A percentile compares a stretch with the other conserved stretches of the same genome.
Evolutionary conservation across 169 alveolate genomes (phyloP).

Genomic region (Plasmodium gonderi): DNA sequence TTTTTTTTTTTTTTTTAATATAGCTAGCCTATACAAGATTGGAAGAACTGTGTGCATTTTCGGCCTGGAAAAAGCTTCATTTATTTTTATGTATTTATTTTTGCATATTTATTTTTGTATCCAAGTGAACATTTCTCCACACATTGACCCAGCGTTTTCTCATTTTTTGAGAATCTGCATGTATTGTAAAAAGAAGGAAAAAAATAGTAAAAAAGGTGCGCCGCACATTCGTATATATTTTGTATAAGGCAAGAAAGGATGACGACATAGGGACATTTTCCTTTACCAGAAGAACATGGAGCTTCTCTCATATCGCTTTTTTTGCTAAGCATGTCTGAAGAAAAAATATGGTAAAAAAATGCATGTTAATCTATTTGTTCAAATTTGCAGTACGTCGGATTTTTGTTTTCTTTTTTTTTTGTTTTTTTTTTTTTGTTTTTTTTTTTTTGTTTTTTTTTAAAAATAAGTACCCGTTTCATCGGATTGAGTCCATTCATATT

Average conservation of each 20-base stretch:
- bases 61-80: neutral
- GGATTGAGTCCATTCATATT: neutral
- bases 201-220: too few species aligned
- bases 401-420: too few species aligned
- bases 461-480: neutral
- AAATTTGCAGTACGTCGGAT: neutral
- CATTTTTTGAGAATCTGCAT: neutral
- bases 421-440: too few species aligned
- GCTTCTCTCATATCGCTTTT: neutral
- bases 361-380: neutral
- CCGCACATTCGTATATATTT: neutral
- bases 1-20: conserved; percentile 7
- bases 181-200: neutral
- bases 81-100: neutral
- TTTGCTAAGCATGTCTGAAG: neutral
- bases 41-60: neutral
- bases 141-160: neutral
- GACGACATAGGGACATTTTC: neutral
- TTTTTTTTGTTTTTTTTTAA: too few species aligned
- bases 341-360: neutral
- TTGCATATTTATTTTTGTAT: neutral
- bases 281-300: neutral
- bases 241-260: neutral
- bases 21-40: neutral
- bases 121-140: neutral